Evolutionary conservation across 2,329 filamentous ascomycete species (phyloP).

Genomic region (Aureobasidium vineae): DNA sequence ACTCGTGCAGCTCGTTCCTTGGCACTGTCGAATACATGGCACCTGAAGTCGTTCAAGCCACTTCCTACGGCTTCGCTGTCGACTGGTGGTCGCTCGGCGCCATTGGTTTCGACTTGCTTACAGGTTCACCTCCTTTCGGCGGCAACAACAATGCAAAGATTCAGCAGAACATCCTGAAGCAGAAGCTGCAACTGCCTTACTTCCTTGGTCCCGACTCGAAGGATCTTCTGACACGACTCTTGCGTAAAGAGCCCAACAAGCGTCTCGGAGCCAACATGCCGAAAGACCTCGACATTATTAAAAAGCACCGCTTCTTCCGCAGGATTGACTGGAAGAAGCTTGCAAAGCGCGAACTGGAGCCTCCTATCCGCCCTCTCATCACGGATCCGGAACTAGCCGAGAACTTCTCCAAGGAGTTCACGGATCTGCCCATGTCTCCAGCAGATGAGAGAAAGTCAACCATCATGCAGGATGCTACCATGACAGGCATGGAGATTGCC

Average conservation of each 20-base stretch:
- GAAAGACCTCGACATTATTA: slow-evolving; percentile 80
- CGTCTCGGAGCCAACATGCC: slow-evolving; percentile 84
- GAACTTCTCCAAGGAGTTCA: slow-evolving; percentile 95
- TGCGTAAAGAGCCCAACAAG: slow-evolving; percentile 90
- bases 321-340: slow-evolving; percentile 94
- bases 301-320: slow-evolving; percentile 93
- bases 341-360: slow-evolving; percentile 74
- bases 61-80: slow-evolving; percentile 88
- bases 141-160: slow-evolving; percentile 93
- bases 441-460: slow-evolving; percentile 46
- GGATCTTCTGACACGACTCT: slow-evolving; percentile 82
- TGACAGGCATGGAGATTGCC: slow-evolving; percentile 28
- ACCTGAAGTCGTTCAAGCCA: slow-evolving; percentile 84
- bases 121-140: slow-evolving; percentile 85
- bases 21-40: slow-evolving; percentile 99
- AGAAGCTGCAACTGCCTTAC: slow-evolving; percentile 85
- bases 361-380: slow-evolving; percentile 89
- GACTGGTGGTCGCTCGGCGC: slow-evolving; percentile 99
- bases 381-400: slow-evolving; percentile 95
- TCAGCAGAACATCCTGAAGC: slow-evolving; percentile 91
- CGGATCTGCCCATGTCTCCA: slow-evolving; percentile 76
- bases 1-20: slow-evolving; percentile 80
- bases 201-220: slow-evolving; percentile 90
- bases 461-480: slow-evolving; percentile 21
- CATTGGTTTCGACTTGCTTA: slow-evolving; percentile 87